phyloP scores from a whole-genome alignment of 2,329 filamentous ascomycete genomes.

The Diaporthe citrichinensis region DNA sequence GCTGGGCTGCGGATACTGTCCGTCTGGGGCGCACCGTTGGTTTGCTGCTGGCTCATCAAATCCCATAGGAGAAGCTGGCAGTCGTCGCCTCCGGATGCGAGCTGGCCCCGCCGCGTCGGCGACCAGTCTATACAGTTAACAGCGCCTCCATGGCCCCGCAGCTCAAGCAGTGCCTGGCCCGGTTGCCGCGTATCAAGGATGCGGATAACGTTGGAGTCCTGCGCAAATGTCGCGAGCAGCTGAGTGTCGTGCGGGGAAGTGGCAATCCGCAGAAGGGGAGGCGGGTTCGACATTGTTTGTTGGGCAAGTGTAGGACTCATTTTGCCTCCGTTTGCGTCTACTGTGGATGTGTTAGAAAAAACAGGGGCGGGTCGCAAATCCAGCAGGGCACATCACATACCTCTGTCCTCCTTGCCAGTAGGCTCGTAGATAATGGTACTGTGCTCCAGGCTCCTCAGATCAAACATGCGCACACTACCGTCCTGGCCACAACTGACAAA shows the following conservation, averaged over 20 bases:
- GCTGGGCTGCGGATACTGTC: constrained; percentile 77
- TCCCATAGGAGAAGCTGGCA: constrained; percentile 95
- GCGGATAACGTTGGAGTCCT: constrained; percentile 91
- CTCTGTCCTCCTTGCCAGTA: constrained; percentile 84
- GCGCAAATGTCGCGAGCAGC: constrained; percentile 95
- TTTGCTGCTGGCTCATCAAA: constrained; percentile 73
- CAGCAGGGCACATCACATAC: constrained; percentile 59
- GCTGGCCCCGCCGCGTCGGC: constrained; percentile 84
- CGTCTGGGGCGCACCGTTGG: constrained; percentile 64
- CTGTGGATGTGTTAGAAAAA: constrained; percentile 42
- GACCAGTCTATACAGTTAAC: constrained; percentile 98
- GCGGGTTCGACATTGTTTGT: constrained; percentile 82
- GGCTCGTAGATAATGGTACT: constrained; percentile 99
- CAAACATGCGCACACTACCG: constrained; percentile 98
- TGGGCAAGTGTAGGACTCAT: constrained; percentile 83
- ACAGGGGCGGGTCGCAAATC: background rate
- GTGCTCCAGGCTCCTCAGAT: constrained; percentile 94
- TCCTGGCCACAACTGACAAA: constrained; percentile 98
- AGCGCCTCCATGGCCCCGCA: constrained; percentile 87
- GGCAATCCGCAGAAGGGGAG: constrained; percentile 83
- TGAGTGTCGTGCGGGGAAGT: constrained; percentile 97
- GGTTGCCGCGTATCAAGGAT: constrained; percentile 97
- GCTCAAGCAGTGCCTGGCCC: constrained; percentile 92
- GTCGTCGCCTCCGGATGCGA: constrained; percentile 94
- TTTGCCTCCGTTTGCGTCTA: constrained; percentile 70